These are phyloP conservation scores for maize (Zea mays) DNA, from an alignment of 176 grass and related monocot genomes.

Conservation along the genomic window DNA sequence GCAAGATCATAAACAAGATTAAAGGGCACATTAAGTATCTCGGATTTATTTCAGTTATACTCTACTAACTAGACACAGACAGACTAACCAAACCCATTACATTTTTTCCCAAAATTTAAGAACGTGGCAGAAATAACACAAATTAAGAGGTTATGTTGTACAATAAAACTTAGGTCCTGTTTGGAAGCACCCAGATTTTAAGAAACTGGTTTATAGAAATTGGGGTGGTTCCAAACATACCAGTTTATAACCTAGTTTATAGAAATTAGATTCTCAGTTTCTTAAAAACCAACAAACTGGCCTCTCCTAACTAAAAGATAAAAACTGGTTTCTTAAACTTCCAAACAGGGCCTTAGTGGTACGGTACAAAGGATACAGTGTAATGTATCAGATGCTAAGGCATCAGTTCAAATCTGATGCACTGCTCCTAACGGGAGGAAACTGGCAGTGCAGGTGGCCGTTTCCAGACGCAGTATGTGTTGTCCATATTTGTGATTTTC, in stretches of 20 bases:
- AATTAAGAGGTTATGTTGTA: conserved; percentile 1
- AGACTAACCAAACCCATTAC: neutral
- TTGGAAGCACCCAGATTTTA: too few species aligned
- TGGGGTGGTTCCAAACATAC: too few species aligned
- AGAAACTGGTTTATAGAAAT: too few species aligned
- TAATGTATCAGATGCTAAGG: neutral
- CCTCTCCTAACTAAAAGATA: too few species aligned
- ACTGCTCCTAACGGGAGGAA: neutral
- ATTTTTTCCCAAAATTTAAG: neutral
- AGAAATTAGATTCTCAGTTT: too few species aligned
- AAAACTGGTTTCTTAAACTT: too few species aligned
- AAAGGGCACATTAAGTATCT: neutral
- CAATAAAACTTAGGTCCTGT: too few species aligned
- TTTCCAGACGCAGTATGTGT: conserved; percentile 10
- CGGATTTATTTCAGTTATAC: neutral
- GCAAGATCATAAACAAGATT: neutral
- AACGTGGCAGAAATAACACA: neutral
- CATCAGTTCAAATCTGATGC: neutral
- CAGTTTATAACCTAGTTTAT: too few species aligned
- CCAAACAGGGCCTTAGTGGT: too few species aligned
- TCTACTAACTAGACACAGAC: conserved; percentile 20
- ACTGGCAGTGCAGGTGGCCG: neutral
- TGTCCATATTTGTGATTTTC: too few species aligned
- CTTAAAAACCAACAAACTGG: too few species aligned
- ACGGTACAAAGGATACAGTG: neutral